Conservation (phyloP, 176 grass and related monocot genomes). For the Aegilops bicornis region DNA sequence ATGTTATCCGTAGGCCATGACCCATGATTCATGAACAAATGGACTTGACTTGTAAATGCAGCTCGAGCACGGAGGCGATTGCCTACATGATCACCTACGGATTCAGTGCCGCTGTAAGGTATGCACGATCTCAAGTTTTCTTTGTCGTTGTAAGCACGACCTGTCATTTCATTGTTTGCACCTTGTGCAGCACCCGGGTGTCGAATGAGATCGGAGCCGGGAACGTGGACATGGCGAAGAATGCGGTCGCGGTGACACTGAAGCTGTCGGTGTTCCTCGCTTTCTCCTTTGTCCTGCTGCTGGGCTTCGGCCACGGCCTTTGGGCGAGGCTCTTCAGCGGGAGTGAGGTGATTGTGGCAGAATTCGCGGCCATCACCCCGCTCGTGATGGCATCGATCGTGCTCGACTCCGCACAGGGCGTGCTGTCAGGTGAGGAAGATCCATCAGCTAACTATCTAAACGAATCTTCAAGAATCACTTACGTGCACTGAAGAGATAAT, state of each 20-base stretch:
- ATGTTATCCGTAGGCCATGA: background rate
- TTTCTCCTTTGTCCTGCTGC: conserved; percentile 42
- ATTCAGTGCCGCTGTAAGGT: conserved; percentile 87
- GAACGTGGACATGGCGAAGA: conserved; percentile 61
- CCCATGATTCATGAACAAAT: no score
- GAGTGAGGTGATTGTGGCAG: conserved; percentile 47
- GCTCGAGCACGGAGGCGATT: conserved; percentile 73
- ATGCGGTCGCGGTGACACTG: conserved; percentile 69
- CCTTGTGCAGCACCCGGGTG: conserved; percentile 65
- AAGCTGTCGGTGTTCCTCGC: conserved; percentile 82
- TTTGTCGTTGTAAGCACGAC: no score
- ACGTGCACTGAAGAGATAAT: background rate
- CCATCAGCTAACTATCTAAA: background rate
- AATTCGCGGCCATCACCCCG: conserved; percentile 66
- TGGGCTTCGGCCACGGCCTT: conserved; percentile 53
- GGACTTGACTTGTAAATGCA: background rate
- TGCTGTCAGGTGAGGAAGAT: conserved; percentile 53
- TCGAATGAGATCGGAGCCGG: conserved; percentile 85
- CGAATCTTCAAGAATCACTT: background rate
- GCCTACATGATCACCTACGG: conserved; percentile 86
- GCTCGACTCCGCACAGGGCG: conserved; percentile 78
- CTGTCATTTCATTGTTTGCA: background rate
- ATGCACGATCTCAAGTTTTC: background rate
- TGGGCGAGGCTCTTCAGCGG: conserved; percentile 81
- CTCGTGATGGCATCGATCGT: conserved; percentile 64